Evolutionary conservation across 768 basidiomycete species (phyloP).

Genomic region (Lentinula detonsa): DNA sequence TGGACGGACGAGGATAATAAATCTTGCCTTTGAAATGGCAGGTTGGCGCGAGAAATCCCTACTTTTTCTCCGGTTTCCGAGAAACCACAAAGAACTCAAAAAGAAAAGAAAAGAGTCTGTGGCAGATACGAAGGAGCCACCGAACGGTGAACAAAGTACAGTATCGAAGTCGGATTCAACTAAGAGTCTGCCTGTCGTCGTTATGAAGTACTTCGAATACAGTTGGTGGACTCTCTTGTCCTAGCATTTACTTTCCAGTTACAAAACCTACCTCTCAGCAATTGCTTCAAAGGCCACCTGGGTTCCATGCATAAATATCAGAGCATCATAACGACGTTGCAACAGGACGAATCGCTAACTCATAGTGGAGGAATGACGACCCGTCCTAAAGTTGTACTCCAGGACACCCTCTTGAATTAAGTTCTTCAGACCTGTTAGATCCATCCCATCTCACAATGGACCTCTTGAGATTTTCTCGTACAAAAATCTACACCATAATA

Average conservation of each 20-base stretch:
- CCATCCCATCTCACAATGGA: slow-evolving; percentile 44
- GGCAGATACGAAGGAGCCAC: background rate
- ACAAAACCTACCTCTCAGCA: slow-evolving; percentile 11
- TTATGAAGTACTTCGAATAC: background rate
- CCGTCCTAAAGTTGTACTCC: slow-evolving; percentile 21
- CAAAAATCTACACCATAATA: slow-evolving; percentile 40
- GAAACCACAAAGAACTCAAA: no score
- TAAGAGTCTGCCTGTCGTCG: background rate
- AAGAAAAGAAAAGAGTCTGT: background rate
- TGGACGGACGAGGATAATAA: no score
- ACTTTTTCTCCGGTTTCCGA: no score
- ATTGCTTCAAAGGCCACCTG: slow-evolving; percentile 15
- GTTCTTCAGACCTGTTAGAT: slow-evolving; percentile 20
- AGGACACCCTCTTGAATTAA: slow-evolving; percentile 39
- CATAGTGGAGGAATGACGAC: slow-evolving; percentile 12
- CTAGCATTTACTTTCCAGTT: background rate
- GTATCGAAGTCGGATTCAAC: background rate
- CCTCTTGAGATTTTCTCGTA: slow-evolving; percentile 34
- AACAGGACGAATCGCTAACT: background rate
- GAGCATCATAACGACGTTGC: background rate
- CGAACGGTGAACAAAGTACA: background rate
- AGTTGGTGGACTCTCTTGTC: background rate
- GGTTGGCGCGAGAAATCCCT: no score
- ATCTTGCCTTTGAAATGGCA: no score
- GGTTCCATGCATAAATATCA: background rate